Percentiles rank a stretch among this genome's conserved stretches.
Conservation (phyloP, 352 stramenopile genomes). For the Globisporangium parvum region DNA sequence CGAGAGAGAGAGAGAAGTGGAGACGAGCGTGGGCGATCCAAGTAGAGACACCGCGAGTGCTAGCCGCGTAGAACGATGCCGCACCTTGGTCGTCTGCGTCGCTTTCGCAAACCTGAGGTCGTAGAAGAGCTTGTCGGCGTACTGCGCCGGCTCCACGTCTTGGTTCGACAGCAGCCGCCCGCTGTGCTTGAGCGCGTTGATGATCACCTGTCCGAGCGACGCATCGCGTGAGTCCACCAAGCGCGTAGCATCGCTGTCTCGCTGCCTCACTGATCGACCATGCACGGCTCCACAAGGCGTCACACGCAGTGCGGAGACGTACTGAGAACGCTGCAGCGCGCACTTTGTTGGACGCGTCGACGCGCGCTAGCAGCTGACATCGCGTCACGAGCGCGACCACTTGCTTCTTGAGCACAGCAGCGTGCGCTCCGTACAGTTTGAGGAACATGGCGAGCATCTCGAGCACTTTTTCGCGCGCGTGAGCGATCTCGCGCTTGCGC, state of each 20-base stretch:
- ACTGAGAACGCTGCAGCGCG: slow-evolving; percentile 41
- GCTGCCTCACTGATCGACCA: too few relatives aligned
- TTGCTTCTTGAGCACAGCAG: slow-evolving; percentile 42
- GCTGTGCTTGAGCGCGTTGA: slow-evolving; percentile 48
- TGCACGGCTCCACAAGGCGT: background rate
- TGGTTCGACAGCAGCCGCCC: slow-evolving; percentile 24
- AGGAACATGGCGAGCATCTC: slow-evolving; percentile 45
- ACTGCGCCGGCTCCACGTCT: slow-evolving; percentile 43
- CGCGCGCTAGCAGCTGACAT: slow-evolving; percentile 48
- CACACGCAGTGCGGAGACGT: background rate
- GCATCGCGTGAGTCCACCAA: background rate
- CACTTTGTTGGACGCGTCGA: slow-evolving; percentile 63
- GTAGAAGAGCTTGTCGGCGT: slow-evolving; percentile 66
- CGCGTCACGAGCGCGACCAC: slow-evolving; percentile 30
- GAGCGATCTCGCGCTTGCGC: slow-evolving; percentile 51
- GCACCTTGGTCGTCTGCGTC: slow-evolving; percentile 62
- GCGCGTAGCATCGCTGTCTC: too few relatives aligned
- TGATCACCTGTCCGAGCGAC: slow-evolving; percentile 30
- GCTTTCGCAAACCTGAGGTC: slow-evolving; percentile 73
- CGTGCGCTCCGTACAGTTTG: slow-evolving; percentile 37
- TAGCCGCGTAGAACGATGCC: too few relatives aligned
- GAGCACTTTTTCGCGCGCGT: slow-evolving; percentile 41
- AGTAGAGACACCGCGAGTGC: too few relatives aligned
- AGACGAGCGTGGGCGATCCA: too few relatives aligned
- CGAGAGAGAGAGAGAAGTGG: too few relatives aligned